These are phyloP conservation scores for Solanum lignicaule DNA, from an alignment of 257 asterid genomes.

Conservation along the genomic window DNA sequence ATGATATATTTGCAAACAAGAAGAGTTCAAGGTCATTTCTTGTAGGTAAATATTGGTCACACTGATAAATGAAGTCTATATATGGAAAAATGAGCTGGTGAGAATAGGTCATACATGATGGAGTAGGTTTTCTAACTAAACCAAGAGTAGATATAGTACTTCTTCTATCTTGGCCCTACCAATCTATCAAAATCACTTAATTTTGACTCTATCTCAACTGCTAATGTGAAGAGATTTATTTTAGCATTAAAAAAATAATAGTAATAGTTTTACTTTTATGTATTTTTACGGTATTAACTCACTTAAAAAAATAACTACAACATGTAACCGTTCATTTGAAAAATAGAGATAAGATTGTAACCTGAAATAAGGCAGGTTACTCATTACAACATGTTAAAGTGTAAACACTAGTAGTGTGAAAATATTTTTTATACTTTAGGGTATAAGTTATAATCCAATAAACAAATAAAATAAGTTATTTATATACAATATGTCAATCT, in stretches of 20 bases:
- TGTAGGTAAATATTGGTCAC: not conserved
- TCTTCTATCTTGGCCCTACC: conserved; percentile 1
- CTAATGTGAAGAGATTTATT: not conserved
- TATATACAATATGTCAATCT: not conserved
- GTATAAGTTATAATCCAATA: not conserved
- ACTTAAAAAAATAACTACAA: not conserved
- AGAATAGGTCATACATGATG: conserved; percentile 20
- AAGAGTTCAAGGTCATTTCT: not conserved
- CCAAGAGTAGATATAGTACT: not conserved
- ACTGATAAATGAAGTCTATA: not conserved
- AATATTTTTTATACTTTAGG: too few relatives aligned
- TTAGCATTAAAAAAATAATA: not conserved
- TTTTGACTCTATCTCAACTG: not conserved
- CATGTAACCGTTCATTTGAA: not conserved
- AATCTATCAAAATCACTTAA: not conserved
- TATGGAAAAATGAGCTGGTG: not conserved
- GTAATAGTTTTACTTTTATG: not conserved
- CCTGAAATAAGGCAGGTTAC: not conserved
- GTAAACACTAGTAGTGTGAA: not conserved
- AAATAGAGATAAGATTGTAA: not conserved
- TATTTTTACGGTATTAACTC: not conserved
- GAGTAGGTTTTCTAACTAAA: conserved; percentile 34
- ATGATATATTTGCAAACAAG: not conserved
- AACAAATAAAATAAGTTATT: not conserved
- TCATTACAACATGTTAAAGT: not conserved